A percentile compares a stretch with the other conserved stretches of the same genome.
phyloP scores from a whole-genome alignment of 495 filamentous ascomycete genomes.

The Filosporella fistucella region DNA sequence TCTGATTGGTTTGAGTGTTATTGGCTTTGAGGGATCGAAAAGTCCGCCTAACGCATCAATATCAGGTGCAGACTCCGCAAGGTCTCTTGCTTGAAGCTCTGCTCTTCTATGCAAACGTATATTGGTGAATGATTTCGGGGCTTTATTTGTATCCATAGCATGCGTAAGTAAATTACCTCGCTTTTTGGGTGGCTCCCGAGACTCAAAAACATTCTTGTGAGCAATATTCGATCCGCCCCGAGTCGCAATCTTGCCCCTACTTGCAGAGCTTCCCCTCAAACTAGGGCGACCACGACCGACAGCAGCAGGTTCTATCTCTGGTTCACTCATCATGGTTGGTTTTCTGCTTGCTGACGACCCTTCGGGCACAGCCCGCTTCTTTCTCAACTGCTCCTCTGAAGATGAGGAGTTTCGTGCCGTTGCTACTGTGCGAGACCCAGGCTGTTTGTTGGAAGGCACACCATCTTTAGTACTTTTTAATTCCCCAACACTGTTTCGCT shows the following conservation, averaged over 20 bases:
- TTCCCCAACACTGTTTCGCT: too few relatives aligned
- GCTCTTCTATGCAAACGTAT: slow-evolving; percentile 17
- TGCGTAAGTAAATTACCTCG: slow-evolving; percentile 10
- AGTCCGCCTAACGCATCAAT: slow-evolving; percentile 15
- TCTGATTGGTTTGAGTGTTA: slow-evolving; percentile 4
- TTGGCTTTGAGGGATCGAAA: slow-evolving; percentile 13
- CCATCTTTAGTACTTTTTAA: too few relatives aligned
- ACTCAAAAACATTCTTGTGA: slow-evolving; percentile 17
- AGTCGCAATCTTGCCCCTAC: slow-evolving; percentile 13
- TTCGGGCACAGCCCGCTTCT: too few relatives aligned
- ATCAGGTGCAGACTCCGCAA: slow-evolving; percentile 20
- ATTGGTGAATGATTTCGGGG: slow-evolving; percentile 14
- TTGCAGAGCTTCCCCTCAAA: neutral
- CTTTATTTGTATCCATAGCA: slow-evolving; percentile 7
- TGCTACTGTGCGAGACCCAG: too few relatives aligned
- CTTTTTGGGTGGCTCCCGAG: slow-evolving; percentile 1
- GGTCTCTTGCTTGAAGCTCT: slow-evolving; percentile 11
- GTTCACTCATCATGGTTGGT: too few relatives aligned
- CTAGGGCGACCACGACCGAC: neutral
- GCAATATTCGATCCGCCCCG: slow-evolving; percentile 6
- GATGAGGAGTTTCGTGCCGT: neutral
- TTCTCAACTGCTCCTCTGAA: neutral
- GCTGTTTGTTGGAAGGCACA: too few relatives aligned
- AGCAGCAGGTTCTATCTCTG: neutral
- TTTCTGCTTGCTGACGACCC: too few relatives aligned